phyloP scores from a whole-genome alignment of 2,329 filamentous ascomycete species.

The Meredithiella fracta region DNA sequence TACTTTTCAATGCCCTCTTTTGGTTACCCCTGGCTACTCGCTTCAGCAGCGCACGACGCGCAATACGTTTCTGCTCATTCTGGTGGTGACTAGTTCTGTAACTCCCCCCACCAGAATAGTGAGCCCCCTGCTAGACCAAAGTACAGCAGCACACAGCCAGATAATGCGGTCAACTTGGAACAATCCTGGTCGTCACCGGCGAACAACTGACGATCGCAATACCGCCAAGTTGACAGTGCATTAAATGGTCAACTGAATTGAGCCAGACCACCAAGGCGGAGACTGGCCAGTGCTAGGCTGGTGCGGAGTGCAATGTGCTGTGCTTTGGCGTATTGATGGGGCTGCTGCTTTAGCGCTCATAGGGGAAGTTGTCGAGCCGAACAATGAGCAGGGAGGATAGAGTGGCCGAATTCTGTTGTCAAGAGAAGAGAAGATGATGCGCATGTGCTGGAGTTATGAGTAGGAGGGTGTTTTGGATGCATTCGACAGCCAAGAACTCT shows the following conservation, averaged over 20 bases:
- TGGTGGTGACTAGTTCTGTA: not conserved
- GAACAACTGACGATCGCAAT: constrained; percentile 1
- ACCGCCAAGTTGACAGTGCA: not conserved
- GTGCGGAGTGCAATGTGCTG: not conserved
- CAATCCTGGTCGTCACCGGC: not conserved
- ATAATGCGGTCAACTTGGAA: not conserved
- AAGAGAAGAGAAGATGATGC: too few species aligned
- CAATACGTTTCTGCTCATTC: not conserved
- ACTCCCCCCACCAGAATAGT: not conserved
- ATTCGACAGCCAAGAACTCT: too few species aligned
- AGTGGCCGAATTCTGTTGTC: too few species aligned
- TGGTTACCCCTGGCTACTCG: not conserved
- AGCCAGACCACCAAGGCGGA: not conserved
- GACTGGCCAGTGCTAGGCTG: not conserved
- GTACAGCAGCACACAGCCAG: not conserved
- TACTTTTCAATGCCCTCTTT: not conserved
- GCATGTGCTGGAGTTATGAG: too few species aligned
- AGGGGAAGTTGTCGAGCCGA: too few species aligned
- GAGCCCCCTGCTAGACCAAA: not conserved
- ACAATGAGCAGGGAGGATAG: too few species aligned
- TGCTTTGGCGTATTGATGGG: not conserved
- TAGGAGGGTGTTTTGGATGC: too few species aligned
- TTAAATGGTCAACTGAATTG: not conserved
- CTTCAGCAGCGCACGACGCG: not conserved
- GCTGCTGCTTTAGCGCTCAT: not conserved